These are phyloP conservation scores for Penicillium odoratum DNA, from an alignment of 495 filamentous ascomycete species.

Conservation along the genomic window DNA sequence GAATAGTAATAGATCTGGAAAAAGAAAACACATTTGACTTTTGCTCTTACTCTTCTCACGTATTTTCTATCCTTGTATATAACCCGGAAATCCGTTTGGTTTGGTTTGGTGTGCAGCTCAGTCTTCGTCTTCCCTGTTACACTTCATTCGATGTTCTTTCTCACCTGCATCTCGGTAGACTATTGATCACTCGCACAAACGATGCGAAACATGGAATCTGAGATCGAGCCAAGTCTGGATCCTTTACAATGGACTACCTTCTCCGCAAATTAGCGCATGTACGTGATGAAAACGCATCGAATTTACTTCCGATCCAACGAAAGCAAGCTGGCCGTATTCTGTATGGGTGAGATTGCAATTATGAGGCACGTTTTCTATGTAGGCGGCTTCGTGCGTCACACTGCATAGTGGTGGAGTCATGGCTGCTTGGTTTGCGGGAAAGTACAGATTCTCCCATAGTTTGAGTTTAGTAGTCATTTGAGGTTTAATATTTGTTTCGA, in stretches of 20 bases:
- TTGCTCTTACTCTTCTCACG: not conserved
- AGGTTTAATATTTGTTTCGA: not conserved
- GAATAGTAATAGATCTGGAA: not conserved
- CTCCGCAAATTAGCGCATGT: slow-evolving; percentile 4
- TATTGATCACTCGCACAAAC: not conserved
- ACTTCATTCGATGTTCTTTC: not conserved
- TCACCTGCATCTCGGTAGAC: not conserved
- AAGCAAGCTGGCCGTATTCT: slow-evolving; percentile 18
- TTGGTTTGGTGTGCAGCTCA: not conserved
- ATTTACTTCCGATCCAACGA: slow-evolving; percentile 11
- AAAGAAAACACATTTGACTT: not conserved
- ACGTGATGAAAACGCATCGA: slow-evolving; percentile 7
- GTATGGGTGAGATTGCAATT: slow-evolving; percentile 11
- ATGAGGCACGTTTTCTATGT: slow-evolving; percentile 5
- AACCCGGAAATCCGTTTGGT: not conserved
- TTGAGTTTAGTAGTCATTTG: not conserved
- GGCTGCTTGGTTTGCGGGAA: not conserved
- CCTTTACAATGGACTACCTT: slow-evolving; percentile 1
- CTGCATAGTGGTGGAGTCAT: slow-evolving; percentile 17
- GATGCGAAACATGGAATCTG: not conserved
- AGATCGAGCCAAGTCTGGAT: not conserved
- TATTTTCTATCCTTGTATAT: not conserved
- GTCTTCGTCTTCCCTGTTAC: not conserved
- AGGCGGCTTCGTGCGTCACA: slow-evolving; percentile 19
- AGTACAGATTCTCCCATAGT: not conserved